phyloP scores from a whole-genome alignment of 2,329 filamentous ascomycete species.

The Fonsecaea erecta region DNA sequence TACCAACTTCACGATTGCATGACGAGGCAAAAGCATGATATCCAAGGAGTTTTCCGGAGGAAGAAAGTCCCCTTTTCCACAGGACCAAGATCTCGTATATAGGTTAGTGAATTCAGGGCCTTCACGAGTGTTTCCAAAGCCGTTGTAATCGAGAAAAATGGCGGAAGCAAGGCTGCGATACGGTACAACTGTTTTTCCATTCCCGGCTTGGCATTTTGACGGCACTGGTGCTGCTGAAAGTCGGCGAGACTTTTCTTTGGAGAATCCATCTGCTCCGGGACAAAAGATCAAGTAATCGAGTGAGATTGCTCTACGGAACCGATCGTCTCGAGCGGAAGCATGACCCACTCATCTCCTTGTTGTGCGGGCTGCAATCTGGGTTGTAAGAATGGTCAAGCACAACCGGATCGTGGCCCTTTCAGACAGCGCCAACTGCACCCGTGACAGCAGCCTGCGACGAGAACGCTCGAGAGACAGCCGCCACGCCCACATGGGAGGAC shows the following conservation, averaged over 20 bases:
- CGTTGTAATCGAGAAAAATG: neutral
- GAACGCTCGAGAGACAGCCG: neutral
- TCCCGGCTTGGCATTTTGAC: neutral
- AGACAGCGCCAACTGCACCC: neutral
- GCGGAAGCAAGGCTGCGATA: neutral
- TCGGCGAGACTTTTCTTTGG: neutral
- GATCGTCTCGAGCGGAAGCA: neutral
- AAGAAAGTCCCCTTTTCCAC: neutral
- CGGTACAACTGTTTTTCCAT: neutral
- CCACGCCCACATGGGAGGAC: neutral
- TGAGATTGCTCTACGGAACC: neutral
- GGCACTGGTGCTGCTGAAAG: neutral
- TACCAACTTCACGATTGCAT: neutral
- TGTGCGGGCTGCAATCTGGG: neutral
- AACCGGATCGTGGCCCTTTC: neutral
- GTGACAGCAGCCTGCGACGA: slow-evolving; percentile 2
- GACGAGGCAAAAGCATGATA: slow-evolving; percentile 20
- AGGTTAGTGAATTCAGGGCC: neutral
- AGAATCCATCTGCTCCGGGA: neutral
- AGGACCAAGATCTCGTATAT: neutral
- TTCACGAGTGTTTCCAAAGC: no score
- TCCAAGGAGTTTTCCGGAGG: slow-evolving; percentile 1
- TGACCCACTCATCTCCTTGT: neutral
- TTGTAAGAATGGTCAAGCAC: neutral
- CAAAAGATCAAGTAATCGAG: neutral